phyloP scores from a whole-genome alignment of 2,329 filamentous ascomycete genomes.

The Cryoendolithus antarcticus region DNA sequence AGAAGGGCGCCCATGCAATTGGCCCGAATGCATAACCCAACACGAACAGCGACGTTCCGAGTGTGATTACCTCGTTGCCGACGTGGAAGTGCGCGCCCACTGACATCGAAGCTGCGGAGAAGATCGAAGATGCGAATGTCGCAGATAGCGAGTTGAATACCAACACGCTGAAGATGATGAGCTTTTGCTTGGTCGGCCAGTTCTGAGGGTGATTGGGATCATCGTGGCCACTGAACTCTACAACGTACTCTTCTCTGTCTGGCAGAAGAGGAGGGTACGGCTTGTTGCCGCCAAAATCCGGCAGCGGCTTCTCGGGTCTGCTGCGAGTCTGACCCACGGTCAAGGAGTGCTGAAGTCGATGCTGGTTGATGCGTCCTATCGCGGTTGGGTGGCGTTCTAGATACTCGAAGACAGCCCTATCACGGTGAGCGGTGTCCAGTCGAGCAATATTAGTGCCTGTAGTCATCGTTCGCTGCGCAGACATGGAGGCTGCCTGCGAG shows the following conservation, averaged over 20 bases:
- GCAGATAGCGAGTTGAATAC: slow-evolving; percentile 59
- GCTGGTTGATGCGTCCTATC: slow-evolving; percentile 59
- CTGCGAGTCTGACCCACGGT: slow-evolving; percentile 49
- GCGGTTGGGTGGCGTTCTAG: slow-evolving; percentile 58
- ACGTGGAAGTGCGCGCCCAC: slow-evolving; percentile 33
- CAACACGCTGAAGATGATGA: slow-evolving; percentile 50
- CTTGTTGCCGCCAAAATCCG: slow-evolving; percentile 62
- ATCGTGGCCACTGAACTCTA: slow-evolving; percentile 69
- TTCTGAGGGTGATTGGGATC: slow-evolving; percentile 75
- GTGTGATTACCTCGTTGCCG: slow-evolving; percentile 24
- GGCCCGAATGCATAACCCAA: slow-evolving; percentile 27
- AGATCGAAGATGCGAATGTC: slow-evolving; percentile 45
- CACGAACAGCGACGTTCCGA: slow-evolving; percentile 28
- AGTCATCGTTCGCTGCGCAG: slow-evolving; percentile 1
- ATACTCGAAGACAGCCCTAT: slow-evolving; percentile 29
- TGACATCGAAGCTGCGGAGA: slow-evolving; percentile 28
- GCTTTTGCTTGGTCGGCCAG: slow-evolving; percentile 70
- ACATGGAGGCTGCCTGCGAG: slow-evolving; percentile 2
- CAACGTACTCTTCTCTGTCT: slow-evolving; percentile 63
- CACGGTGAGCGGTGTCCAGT: slow-evolving; percentile 22
- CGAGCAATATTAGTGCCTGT: slow-evolving; percentile 4
- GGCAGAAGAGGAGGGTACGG: slow-evolving; percentile 58
- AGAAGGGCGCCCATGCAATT: slow-evolving; percentile 39
- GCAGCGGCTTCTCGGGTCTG: slow-evolving; percentile 43
- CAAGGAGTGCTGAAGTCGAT: slow-evolving; percentile 54